Percentiles rank a stretch among this genome's conserved stretches.
Conservation (phyloP, 441 rosid species). For the Mallotus repandus region DNA sequence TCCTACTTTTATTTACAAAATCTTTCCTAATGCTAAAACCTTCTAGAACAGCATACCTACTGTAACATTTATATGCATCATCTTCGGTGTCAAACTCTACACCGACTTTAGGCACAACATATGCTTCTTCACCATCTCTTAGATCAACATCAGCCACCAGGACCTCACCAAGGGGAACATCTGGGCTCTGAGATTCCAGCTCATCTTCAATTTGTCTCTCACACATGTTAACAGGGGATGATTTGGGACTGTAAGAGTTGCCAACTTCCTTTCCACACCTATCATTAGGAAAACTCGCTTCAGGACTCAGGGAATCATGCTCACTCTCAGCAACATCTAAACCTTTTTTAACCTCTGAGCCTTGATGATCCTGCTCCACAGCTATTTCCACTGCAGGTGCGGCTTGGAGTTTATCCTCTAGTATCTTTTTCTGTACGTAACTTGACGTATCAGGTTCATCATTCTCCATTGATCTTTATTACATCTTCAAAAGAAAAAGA, state of each 20-base stretch:
- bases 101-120: constrained; percentile 29
- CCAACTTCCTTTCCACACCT: constrained; percentile 15
- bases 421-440: constrained; percentile 8
- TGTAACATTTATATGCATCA: constrained; percentile 30
- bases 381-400: neutral
- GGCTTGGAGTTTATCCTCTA: constrained; percentile 3
- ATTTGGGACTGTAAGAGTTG: constrained; percentile 11
- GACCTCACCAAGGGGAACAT: no score
- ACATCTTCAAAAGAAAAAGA: neutral
- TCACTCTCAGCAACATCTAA: constrained; percentile 2
- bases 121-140: constrained; percentile 21
- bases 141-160: constrained; percentile 3
- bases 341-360: neutral
- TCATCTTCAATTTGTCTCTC: neutral
- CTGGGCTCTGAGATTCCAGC: constrained; percentile 5
- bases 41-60: constrained; percentile 34
- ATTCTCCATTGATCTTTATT: constrained; percentile 3
- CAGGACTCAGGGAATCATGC: neutral
- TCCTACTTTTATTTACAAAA: constrained; percentile 35
- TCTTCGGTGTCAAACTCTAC: constrained; percentile 39
- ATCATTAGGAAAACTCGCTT: neutral
- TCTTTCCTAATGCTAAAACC: constrained; percentile 42
- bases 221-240: constrained; percentile 24
- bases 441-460: constrained; percentile 2
- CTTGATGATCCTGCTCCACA: constrained; percentile 1